Conservation (phyloP, 1,284 basidiomycete genomes). For the Heterobasidion parviporum region DNA sequence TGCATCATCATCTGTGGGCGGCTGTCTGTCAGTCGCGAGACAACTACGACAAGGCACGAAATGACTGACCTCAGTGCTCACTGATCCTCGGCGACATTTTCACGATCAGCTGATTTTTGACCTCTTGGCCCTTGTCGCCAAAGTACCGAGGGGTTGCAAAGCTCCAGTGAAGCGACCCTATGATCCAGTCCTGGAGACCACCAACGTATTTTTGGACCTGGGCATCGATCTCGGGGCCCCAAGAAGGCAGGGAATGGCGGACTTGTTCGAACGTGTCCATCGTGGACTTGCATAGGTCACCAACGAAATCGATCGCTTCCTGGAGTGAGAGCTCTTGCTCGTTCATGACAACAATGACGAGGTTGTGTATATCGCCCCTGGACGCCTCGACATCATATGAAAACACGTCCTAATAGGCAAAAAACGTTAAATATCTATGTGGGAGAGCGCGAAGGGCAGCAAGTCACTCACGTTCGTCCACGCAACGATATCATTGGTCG, state of each 20-base stretch:
- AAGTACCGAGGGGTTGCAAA: conserved; percentile 35
- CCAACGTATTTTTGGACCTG: conserved; percentile 26
- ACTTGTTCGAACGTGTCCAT: conserved; percentile 28
- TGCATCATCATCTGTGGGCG: too few species aligned
- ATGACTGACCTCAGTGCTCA: not conserved
- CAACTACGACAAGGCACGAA: not conserved
- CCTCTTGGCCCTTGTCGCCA: conserved; percentile 23
- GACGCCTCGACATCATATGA: conserved; percentile 36
- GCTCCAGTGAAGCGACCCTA: conserved; percentile 33
- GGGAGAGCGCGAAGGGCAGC: not conserved
- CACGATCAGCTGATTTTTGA: conserved; percentile 26
- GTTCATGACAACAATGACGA: conserved; percentile 29
- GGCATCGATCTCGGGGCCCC: conserved; percentile 26
- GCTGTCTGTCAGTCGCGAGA: too few species aligned
- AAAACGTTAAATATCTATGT: not conserved
- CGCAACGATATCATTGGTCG: conserved; percentile 31
- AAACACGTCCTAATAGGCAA: conserved; percentile 27
- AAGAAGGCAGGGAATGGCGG: conserved; percentile 25
- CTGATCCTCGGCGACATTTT: conserved; percentile 14
- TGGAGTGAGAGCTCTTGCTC: conserved; percentile 28
- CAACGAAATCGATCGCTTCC: conserved; percentile 31
- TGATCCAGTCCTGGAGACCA: conserved; percentile 31
- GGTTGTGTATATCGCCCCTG: conserved; percentile 34
- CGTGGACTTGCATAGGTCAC: conserved; percentile 26
- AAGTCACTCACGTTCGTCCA: conserved; percentile 30